phyloP scores from a whole-genome alignment of 371 early-diverging fungal species.

The Mucor plumbeus region DNA sequence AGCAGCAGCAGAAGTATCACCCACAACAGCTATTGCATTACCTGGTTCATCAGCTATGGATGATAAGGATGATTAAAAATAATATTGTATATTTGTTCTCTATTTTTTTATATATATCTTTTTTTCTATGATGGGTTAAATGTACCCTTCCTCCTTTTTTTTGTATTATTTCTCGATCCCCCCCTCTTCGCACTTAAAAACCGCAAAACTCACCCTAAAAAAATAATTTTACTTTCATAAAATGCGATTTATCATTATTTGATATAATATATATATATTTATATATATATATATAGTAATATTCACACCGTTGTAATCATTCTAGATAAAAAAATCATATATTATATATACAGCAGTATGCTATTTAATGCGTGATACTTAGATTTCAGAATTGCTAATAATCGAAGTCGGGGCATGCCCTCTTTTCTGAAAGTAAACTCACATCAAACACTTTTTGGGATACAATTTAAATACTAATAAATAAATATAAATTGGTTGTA shows the following conservation, averaged over 20 bases:
- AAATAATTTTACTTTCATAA: not conserved
- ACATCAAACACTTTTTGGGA: too few species aligned
- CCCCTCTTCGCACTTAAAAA: not conserved
- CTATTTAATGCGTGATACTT: too few species aligned
- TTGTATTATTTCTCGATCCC: constrained; percentile 3
- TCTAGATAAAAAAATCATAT: too few species aligned
- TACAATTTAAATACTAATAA: too few species aligned
- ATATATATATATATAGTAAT: not conserved
- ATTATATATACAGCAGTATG: too few species aligned
- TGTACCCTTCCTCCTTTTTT: not conserved
- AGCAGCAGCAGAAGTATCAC: not conserved
- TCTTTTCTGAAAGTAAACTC: too few species aligned
- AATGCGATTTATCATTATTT: not conserved
- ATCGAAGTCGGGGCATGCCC: too few species aligned
- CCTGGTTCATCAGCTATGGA: not conserved
- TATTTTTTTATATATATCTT: constrained; percentile 1
- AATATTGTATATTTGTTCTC: constrained; percentile 3
- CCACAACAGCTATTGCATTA: constrained; percentile 8
- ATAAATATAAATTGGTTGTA: too few species aligned
- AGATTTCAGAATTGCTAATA: too few species aligned
- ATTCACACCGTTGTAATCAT: too few species aligned
- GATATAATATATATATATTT: not conserved
- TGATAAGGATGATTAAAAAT: constrained; percentile 6
- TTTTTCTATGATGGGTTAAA: not conserved
- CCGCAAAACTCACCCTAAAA: not conserved